Evolutionary conservation across 1,284 basidiomycete genomes (phyloP), one percentile per base, ranked within the genome.

Genomic region (Caloboletus inedulis): DNA sequence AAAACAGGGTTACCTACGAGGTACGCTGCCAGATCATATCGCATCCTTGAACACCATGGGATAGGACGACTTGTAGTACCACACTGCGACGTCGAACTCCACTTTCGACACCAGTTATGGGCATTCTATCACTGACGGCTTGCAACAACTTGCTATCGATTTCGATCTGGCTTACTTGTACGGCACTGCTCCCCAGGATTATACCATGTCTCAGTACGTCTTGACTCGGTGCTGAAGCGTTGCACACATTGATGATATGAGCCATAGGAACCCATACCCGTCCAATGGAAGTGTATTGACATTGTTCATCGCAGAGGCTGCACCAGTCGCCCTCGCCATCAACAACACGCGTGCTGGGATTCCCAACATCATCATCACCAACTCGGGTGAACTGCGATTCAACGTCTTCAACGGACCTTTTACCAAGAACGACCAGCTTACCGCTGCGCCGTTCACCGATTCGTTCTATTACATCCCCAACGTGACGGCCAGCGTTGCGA

Each of bases 371-470:
- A 81, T 90, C 65, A 80, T 93, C 55, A 75, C 77, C 47, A 87
- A 91, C 69, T 82, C 86, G 2, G 91, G 86, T 16, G 84, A 77
- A n/a, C 77, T 86, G 61, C 81, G 91, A 43, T 92, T 86, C 71
- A 84, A 91, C 61, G 66, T 94, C 40, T 82, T 80, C 63, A 56
- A 74, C 2, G 90, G 89, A 1, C 58, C 80, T 3, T 92, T 92
- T 71, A 86, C 85, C 41, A 81, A 81, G 63, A 90, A 92, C 66
- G 89, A 92, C 66, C 83, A 90, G 65, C 76, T 90, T 23, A 88
- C 87, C 0, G 78, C 81, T 0, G 83, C 80, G 16, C 87, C 87
- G 1, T 91, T 84, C 62, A 59, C 69, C 0, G 80, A 89, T 61
- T 51, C 72, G 8, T 87, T 89, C 72, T 56, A 78, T 18, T 88